phyloP scores from a whole-genome alignment of 352 stramenopile species.

The Pythium monospermum region DNA sequence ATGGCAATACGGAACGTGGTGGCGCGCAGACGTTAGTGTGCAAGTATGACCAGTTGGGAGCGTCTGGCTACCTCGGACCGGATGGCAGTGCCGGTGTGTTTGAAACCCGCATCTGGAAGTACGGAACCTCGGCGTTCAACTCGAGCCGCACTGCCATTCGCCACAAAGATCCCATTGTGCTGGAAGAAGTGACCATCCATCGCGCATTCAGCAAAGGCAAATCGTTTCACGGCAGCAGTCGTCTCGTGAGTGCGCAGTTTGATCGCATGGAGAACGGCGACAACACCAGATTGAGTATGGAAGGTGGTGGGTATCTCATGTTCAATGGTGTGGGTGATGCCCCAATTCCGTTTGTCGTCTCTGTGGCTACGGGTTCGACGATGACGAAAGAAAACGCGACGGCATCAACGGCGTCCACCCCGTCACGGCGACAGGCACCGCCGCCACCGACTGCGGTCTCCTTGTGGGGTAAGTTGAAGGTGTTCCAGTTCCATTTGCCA shows the following conservation, averaged over 20 bases:
- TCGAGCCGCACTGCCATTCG: constrained; percentile 72
- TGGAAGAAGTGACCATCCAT: constrained; percentile 83
- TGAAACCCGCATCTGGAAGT: constrained; percentile 82
- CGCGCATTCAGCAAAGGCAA: constrained; percentile 67
- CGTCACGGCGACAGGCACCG: constrained; percentile 2
- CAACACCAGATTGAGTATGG: constrained; percentile 16
- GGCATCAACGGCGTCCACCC: too few relatives aligned
- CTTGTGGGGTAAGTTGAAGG: constrained; percentile 56
- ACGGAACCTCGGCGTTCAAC: constrained; percentile 80
- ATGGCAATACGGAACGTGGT: not conserved
- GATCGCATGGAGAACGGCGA: constrained; percentile 22
- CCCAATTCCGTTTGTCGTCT: constrained; percentile 71
- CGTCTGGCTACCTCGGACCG: constrained; percentile 72
- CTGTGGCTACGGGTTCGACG: constrained; percentile 33
- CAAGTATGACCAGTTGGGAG: constrained; percentile 80
- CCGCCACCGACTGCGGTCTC: constrained; percentile 11
- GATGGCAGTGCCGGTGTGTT: constrained; percentile 69
- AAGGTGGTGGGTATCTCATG: constrained; percentile 80
- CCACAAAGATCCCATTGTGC: constrained; percentile 68
- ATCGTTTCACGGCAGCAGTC: constrained; percentile 23
- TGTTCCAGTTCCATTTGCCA: constrained; percentile 69
- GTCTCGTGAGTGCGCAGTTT: constrained; percentile 29
- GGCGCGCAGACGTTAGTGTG: constrained; percentile 26
- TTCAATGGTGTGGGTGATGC: constrained; percentile 83
- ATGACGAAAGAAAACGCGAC: constrained; percentile 1